Percentiles rank a stretch among this genome's conserved stretches.
Conservation (phyloP, 2,329 filamentous ascomycete genomes). For the Ilyonectria mors-panacis region DNA sequence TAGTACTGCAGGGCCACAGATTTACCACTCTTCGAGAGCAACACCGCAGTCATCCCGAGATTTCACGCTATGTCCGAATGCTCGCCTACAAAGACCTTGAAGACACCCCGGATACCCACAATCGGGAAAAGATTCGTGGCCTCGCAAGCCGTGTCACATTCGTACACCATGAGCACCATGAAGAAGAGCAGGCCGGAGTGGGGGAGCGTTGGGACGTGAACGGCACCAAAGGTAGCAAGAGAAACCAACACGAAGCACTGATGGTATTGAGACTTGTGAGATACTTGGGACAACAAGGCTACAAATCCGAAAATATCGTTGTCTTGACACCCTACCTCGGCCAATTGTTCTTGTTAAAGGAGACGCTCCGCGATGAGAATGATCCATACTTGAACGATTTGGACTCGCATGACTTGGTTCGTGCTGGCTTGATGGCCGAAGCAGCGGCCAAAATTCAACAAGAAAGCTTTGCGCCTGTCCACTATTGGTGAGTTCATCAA, state of each 20-base stretch:
- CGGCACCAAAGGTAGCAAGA: constrained; percentile 65
- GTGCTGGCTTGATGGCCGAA: constrained; percentile 72
- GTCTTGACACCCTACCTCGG: constrained; percentile 82
- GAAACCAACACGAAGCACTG: constrained; percentile 74
- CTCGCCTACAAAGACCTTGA: constrained; percentile 74
- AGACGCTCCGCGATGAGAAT: constrained; percentile 67
- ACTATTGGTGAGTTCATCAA: constrained; percentile 73
- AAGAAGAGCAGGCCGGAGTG: constrained; percentile 61
- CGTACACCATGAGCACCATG: constrained; percentile 72
- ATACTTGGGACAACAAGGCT: constrained; percentile 81
- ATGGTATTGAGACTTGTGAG: constrained; percentile 77
- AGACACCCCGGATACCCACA: constrained; percentile 66
- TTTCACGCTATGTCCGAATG: constrained; percentile 70
- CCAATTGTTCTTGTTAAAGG: constrained; percentile 71
- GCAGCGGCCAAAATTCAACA: constrained; percentile 66
- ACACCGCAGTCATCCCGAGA: constrained; percentile 79
- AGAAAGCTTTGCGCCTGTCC: constrained; percentile 71
- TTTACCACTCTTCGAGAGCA: constrained; percentile 72
- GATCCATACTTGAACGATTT: constrained; percentile 79
- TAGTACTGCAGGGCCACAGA: constrained; percentile 69
- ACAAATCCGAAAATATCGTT: constrained; percentile 75
- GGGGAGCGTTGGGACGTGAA: constrained; percentile 66
- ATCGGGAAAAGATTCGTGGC: constrained; percentile 66
- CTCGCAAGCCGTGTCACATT: constrained; percentile 75
- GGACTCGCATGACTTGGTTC: constrained; percentile 72